A percentile compares a stretch with the other conserved stretches of the same genome.
Evolutionary conservation across 179 eudicot species (phyloP).

Genomic region (Carnegiea gigantea): DNA sequence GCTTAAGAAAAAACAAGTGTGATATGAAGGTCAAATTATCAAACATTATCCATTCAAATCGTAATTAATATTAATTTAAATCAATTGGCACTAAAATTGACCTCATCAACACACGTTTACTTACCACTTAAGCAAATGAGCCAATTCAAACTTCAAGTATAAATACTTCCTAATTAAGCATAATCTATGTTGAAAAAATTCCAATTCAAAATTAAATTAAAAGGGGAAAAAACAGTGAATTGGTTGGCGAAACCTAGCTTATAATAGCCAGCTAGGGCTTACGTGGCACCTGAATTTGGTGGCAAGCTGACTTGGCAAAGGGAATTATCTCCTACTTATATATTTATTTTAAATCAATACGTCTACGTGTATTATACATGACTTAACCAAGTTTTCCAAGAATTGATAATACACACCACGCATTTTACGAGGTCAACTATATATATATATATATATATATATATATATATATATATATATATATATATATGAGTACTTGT

Average conservation of each 20-base stretch:
- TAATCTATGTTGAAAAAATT: not conserved
- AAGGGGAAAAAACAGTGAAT: no score
- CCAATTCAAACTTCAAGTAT: not conserved
- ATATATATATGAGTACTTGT: no score
- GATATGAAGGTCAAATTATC: not conserved
- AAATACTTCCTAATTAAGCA: not conserved
- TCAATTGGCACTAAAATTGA: not conserved
- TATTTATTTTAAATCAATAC: not conserved
- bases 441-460: no score
- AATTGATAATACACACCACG: not conserved
- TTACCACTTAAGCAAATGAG: not conserved
- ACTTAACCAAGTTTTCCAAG: not conserved
- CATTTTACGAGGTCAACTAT: constrained; percentile 3
- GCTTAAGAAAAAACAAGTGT: no score
- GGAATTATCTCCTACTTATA: not conserved
- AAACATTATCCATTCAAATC: not conserved
- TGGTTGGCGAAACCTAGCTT: no score
- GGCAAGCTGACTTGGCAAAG: not conserved
- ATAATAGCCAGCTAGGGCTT: not conserved
- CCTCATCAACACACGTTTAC: constrained; percentile 4
- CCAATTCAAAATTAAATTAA: not conserved
- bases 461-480: no score
- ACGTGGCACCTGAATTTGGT: not conserved
- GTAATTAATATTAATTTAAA: not conserved
- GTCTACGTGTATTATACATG: constrained; percentile 9